These are phyloP conservation scores for Apophysomyces elegans DNA, from an alignment of 371 early-diverging fungal genomes.

Conservation along the genomic window DNA sequence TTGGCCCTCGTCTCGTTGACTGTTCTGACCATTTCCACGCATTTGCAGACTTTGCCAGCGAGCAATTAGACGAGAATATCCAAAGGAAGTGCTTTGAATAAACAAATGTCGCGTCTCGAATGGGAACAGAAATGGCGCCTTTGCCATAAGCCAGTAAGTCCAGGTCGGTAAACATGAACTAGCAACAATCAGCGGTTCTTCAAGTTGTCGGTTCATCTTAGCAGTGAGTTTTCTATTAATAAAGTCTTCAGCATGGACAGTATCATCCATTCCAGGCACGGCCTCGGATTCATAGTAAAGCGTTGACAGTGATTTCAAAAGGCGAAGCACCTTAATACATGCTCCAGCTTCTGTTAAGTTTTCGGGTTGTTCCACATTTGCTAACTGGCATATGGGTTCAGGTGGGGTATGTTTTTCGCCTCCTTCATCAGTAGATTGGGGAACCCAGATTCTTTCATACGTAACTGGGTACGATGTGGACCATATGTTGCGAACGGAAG, in stretches of 20 bases:
- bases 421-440: constrained; percentile 25
- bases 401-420: neutral
- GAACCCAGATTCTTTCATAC: constrained; percentile 42
- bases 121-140: constrained; percentile 83
- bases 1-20: constrained; percentile 22
- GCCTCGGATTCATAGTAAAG: neutral
- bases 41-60: constrained; percentile 60
- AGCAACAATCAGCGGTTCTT: constrained; percentile 88
- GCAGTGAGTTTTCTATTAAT: constrained; percentile 81
- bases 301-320: constrained; percentile 52
- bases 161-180: constrained; percentile 81
- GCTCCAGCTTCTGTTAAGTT: constrained; percentile 27
- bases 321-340: constrained; percentile 51
- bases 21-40: constrained; percentile 40
- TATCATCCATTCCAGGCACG: constrained; percentile 1
- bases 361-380: constrained; percentile 23
- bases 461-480: constrained; percentile 58
- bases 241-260: constrained; percentile 61
- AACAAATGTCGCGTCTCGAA: constrained; percentile 83
- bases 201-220: constrained; percentile 83
- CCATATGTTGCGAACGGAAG: constrained; percentile 48
- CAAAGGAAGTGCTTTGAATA: constrained; percentile 85
- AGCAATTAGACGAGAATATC: constrained; percentile 77
- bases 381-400: constrained; percentile 19
- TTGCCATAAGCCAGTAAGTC: constrained; percentile 66